Base-by-base conservation (phyloP, 2,329 filamentous ascomycete species). In the Fusarium aywerte region DNA sequence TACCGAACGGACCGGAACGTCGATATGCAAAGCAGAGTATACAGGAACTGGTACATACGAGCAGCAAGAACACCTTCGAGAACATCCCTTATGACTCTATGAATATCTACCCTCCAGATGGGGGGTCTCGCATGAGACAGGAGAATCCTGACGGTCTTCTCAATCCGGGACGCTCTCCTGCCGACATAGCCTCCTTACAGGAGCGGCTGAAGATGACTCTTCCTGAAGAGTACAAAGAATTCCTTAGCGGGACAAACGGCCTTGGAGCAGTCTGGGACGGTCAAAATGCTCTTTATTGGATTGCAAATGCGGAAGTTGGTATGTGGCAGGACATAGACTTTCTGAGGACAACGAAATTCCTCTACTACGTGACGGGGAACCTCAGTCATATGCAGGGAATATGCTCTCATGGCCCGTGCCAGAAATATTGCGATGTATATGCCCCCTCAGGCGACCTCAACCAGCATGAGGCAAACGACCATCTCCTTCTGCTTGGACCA, bases 241-340 rank as follows among this genome's bases (percentile, higher is more conserved):
- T 62, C 5, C 35, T 62, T 0, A 6, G 29, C 4, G 27, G 45
- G 2, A 47, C 47, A 1, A 36, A 62, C 13, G 58, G 58, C 6
- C 58, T 62, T 6, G 48, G n/a, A 7, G 23, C 57, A 7, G 40
- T 45, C 2, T 62, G 58, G 58, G 38, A 62, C 11, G 48, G 47
- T 3, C 57, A 62, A 4, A 62, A 54, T 32, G 27, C 39, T 4
- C 23, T 62, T 2, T 12, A 55, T 13, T 62, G 55, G 9, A 11
- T 62, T 11, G 39, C 38, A 13, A 35, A 25, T 7, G 40, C 48
- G 3, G 35, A 53, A 18, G 57, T 61, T 1, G 56, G 54, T n/a
- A 7, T 21, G 2, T 61, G 56, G 58, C 27, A 55, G 10, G 18
- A 62, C 1, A 1, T 55, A 1, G 47, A 62, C n/a, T 62, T 55